phyloP scores from a whole-genome alignment of 2,329 filamentous ascomycete species.

The Phaeosphaeriaceae sp. region DNA sequence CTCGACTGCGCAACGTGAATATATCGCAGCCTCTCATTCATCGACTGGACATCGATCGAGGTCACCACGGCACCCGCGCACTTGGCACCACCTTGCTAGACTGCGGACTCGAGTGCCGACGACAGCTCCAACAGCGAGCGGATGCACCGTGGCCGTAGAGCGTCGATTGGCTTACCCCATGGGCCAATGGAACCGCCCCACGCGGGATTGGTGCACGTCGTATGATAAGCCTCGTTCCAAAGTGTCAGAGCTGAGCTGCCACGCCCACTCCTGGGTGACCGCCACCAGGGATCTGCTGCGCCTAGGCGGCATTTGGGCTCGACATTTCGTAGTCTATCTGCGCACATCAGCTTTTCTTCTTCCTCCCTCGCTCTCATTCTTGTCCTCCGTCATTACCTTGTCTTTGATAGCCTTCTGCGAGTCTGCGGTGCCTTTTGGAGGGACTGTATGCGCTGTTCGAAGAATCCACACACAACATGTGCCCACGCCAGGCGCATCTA shows the following conservation, averaged over 20 bases:
- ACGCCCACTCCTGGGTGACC: neutral
- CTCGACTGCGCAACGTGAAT: neutral
- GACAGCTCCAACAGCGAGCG: neutral
- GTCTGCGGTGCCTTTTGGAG: neutral
- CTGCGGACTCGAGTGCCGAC: neutral
- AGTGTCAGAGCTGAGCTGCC: slow-evolving; percentile 4
- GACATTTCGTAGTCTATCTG: slow-evolving; percentile 1
- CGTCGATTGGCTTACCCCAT: neutral
- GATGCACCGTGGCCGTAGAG: neutral
- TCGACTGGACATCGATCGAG: neutral
- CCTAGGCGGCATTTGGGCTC: slow-evolving; percentile 4
- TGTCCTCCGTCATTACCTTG: neutral
- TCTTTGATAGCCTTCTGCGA: neutral
- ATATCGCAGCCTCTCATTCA: neutral
- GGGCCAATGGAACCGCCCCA: slow-evolving; percentile 2
- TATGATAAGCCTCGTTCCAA: slow-evolving; percentile 4
- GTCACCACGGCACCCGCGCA: neutral
- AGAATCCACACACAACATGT: slow-evolving; percentile 24
- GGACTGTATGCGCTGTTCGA: slow-evolving; percentile 1
- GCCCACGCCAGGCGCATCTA: slow-evolving; percentile 17
- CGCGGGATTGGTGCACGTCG: slow-evolving; percentile 4
- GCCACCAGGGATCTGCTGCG: slow-evolving; percentile 3
- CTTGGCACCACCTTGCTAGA: neutral
- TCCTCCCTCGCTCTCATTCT: neutral
- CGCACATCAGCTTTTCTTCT: slow-evolving; percentile 3